Evolutionary conservation across 139 green algal genomes (phyloP).

Genomic region (Bryopsis sp.): DNA sequence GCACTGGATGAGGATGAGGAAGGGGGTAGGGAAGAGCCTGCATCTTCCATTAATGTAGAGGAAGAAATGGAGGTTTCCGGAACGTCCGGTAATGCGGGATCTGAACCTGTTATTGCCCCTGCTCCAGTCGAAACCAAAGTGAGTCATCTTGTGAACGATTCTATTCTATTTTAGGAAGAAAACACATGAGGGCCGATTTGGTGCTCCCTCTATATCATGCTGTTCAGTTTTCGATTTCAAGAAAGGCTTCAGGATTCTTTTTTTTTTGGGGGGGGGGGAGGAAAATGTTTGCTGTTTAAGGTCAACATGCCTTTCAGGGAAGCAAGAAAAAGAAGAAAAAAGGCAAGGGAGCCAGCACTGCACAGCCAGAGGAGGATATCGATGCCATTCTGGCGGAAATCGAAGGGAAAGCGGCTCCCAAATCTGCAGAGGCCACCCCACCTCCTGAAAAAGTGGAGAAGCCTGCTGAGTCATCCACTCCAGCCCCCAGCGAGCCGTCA

Average conservation of each 20-base stretch:
- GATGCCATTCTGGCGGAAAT: conserved; percentile 59
- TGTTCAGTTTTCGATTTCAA: no score
- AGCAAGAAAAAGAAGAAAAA: conserved; percentile 47
- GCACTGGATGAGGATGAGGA: conserved; percentile 33
- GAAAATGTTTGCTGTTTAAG: no score
- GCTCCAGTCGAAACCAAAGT: background rate
- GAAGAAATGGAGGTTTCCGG: background rate
- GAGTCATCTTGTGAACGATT: background rate
- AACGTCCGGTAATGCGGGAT: background rate
- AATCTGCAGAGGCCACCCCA: background rate
- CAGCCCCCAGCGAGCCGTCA: no score
- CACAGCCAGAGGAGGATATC: conserved; percentile 45
- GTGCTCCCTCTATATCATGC: no score
- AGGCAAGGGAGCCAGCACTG: conserved; percentile 23
- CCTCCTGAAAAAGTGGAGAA: no score
- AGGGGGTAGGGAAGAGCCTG: conserved; percentile 13
- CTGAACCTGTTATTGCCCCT: background rate
- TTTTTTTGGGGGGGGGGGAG: no score
- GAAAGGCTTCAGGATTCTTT: no score
- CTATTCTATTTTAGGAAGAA: background rate
- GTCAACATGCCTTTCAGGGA: no score
- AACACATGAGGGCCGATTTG: background rate
- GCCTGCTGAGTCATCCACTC: no score
- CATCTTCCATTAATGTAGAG: background rate
- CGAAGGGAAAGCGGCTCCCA: conserved; percentile 17